These are phyloP conservation scores for Lasiodiplodia sp. DNA, from an alignment of 2,329 filamentous ascomycete genomes.

Conservation along the genomic window DNA sequence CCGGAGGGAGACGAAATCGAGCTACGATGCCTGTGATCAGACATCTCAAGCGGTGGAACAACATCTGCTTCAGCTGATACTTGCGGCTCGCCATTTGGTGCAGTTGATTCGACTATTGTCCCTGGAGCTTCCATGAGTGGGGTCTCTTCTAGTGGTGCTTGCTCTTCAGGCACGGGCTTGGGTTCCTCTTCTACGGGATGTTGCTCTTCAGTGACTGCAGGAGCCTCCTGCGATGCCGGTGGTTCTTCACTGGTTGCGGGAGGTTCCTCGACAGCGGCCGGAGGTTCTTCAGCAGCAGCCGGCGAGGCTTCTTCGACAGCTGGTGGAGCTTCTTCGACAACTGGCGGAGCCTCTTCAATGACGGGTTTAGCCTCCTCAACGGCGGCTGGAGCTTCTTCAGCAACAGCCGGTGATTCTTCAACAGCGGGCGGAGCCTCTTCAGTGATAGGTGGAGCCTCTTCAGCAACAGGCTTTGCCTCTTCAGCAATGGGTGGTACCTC, in stretches of 20 bases:
- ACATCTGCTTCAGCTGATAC: not conserved
- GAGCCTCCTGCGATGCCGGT: not conserved
- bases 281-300: not conserved
- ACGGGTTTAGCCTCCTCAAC: not conserved
- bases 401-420: not conserved
- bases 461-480: too few relatives aligned
- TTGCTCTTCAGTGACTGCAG: not conserved
- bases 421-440: not conserved
- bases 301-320: not conserved
- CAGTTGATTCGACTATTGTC: constrained; percentile 1
- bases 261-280: not conserved
- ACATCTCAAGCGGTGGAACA: not conserved
- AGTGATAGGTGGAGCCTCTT: not conserved
- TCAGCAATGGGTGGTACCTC: too few relatives aligned
- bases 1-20: not conserved
- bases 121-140: constrained; percentile 2
- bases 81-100: not conserved
- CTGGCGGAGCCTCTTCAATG: not conserved
- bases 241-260: not conserved
- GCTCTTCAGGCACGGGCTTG: not conserved
- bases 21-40: not conserved
- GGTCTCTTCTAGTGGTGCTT: not conserved
- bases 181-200: not conserved
- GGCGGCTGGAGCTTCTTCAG: not conserved
- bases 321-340: not conserved